A percentile compares a stretch with the other conserved stretches of the same genome.
Conservation (phyloP, 2,329 filamentous ascomycete species). For the Pseudogymnoascus sp. region DNA sequence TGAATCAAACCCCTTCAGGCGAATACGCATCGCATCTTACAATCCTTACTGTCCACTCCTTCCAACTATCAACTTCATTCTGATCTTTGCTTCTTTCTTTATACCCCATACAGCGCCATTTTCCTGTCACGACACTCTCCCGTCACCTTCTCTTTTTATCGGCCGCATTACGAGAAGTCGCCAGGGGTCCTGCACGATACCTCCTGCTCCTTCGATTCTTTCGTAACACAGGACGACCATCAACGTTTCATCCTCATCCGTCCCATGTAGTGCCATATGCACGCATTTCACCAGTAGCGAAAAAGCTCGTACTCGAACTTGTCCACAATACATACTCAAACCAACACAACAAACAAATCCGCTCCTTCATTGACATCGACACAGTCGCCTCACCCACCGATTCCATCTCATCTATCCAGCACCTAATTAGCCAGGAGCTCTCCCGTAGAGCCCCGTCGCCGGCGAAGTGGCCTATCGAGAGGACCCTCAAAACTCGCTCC, state of each 20-base stretch:
- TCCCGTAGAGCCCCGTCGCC: constrained; percentile 18
- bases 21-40: background rate
- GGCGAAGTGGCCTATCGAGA: constrained; percentile 40
- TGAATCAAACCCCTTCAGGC: background rate
- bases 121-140: background rate
- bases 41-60: background rate
- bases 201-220: constrained; percentile 15
- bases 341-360: background rate
- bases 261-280: constrained; percentile 2
- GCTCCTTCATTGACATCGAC: background rate
- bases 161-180: constrained; percentile 9
- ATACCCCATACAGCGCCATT: background rate
- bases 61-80: background rate
- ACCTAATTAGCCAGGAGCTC: background rate
- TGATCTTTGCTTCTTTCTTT: background rate
- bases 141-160: background rate
- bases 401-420: background rate
- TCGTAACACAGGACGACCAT: constrained; percentile 8
- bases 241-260: background rate
- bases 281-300: background rate
- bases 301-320: constrained; percentile 4
- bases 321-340: background rate
- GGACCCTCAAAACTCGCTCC: constrained; percentile 39
- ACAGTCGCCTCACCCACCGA: background rate
- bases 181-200: constrained; percentile 20